These are phyloP conservation scores for Amanita pallidorosea DNA, from an alignment of 768 basidiomycete species.

Conservation along the genomic window DNA sequence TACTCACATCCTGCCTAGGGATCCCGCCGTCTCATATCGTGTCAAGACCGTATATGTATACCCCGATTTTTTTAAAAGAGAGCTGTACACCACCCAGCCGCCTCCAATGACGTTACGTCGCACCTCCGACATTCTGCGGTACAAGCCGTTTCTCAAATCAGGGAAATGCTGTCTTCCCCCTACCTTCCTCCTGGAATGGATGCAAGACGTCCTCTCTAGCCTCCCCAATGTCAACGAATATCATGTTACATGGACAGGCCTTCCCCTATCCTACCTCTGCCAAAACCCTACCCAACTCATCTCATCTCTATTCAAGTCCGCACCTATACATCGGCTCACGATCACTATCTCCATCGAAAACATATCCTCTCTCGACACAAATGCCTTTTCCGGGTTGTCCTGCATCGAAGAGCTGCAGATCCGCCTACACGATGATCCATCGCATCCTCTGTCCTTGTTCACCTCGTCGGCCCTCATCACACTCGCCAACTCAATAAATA, in stretches of 20 bases:
- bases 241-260: constrained; percentile 38
- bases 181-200: background rate
- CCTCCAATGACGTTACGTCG: background rate
- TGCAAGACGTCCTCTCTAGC: constrained; percentile 24
- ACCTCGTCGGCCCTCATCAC: background rate
- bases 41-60: constrained; percentile 38
- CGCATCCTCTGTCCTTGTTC: constrained; percentile 9
- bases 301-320: constrained; percentile 3
- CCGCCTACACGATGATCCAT: constrained; percentile 12
- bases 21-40: constrained; percentile 35
- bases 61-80: constrained; percentile 35
- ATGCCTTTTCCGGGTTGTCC: background rate
- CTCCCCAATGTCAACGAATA: constrained; percentile 37
- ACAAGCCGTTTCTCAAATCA: constrained; percentile 2
- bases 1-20: constrained; percentile 19
- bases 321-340: constrained; percentile 6
- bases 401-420: constrained; percentile 1
- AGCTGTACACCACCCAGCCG: constrained; percentile 17
- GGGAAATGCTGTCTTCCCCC: constrained; percentile 1
- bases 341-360: constrained; percentile 11
- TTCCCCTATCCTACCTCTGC: constrained; percentile 21
- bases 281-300: constrained; percentile 11
- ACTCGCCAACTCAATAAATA: constrained; percentile 27
- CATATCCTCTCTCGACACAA: constrained; percentile 3
- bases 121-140: background rate